Evolutionary conservation across 2,329 filamentous ascomycete species (phyloP), one percentile per base, ranked within the genome.

Genomic region (Pseudodiploospora longispora): DNA sequence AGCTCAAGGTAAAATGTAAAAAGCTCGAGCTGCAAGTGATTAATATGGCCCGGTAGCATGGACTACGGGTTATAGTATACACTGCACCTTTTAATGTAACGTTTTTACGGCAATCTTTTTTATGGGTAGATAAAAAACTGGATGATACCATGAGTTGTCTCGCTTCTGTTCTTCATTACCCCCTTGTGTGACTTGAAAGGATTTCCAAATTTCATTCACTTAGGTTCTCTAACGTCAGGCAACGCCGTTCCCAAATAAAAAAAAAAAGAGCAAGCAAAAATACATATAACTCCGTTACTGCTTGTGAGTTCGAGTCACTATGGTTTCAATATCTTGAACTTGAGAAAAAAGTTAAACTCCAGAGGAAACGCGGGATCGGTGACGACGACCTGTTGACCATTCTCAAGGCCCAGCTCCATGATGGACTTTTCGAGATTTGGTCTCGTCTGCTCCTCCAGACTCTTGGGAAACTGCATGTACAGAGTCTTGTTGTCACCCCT

Each of bases 341-440:
- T 67, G 35, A 81, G 59, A 52, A 67, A 68, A 53, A 77, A 81
- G 50, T 70, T 71, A 56, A 80, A 81, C 59, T 85, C 78, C 28
- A 87, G 82, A 31, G 82, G 79, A 60, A 94, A 93, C 1, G 88
- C 87, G n/a, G 87, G 85, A 63, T 97, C 91, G 10, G 87, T 90
- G 38, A 98, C 84, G n/a, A 82, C 87, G 39, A 98, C 76, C 65
- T 96, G 88, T 60, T 96, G 85, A 9, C 89, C 88, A 55, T 89
- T 74, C 38, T 77, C 76, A 27, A 98, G 56, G 1, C 70, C 74
- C 50, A 98, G 63, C 12, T 95, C 87, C 29, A 64, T 67, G 47
- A 98, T 70, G 56, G 83, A 93, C 69, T 85, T 87, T 49, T 72
- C 71, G 50, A 98, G 69, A 60, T 98, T 97, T 1, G 81, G 79